Conservation (phyloP, 1,284 basidiomycete genomes). For the Ustilago xerochloae region DNA sequence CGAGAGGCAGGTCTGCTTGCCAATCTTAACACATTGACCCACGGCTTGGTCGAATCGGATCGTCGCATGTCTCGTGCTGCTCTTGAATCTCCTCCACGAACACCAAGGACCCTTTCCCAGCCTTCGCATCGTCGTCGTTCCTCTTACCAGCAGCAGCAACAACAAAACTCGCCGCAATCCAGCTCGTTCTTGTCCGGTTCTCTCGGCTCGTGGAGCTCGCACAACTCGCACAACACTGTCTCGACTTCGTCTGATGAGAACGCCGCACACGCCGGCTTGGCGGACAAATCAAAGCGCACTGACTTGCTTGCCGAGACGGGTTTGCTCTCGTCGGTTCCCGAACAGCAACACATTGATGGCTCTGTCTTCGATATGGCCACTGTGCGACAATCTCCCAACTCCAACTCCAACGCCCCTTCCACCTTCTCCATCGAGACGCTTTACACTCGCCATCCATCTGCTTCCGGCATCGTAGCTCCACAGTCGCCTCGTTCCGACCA, state of each 20-base stretch:
- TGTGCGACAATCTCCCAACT: slow-evolving; percentile 2
- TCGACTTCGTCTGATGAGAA: slow-evolving; percentile 35
- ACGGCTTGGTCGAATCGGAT: slow-evolving; percentile 17
- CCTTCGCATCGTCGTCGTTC: slow-evolving; percentile 21
- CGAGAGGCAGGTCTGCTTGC: slow-evolving; percentile 14
- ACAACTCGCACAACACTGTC: slow-evolving; percentile 14
- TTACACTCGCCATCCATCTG: slow-evolving; percentile 6
- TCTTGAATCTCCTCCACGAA: slow-evolving; percentile 32
- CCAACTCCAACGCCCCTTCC: slow-evolving; percentile 1
- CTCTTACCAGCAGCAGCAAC: slow-evolving; percentile 2
- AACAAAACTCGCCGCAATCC: slow-evolving; percentile 22
- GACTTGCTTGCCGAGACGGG: slow-evolving; percentile 15
- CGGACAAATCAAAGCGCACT: slow-evolving; percentile 1
- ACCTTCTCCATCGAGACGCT: slow-evolving; percentile 29
- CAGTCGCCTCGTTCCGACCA: slow-evolving; percentile 37
- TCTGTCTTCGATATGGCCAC: slow-evolving; percentile 41
- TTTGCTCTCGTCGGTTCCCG: slow-evolving; percentile 6
- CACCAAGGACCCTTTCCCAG: slow-evolving; percentile 12
- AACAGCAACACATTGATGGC: slow-evolving; percentile 27
- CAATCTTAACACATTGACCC: slow-evolving; percentile 15
- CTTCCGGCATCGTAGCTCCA: slow-evolving; percentile 1
- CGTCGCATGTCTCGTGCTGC: slow-evolving; percentile 17
- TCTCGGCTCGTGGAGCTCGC: slow-evolving; percentile 29
- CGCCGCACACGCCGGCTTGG: background rate
- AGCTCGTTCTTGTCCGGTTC: slow-evolving; percentile 14